phyloP scores from a whole-genome alignment of 2,329 filamentous ascomycete species.

The Diaporthe batatas region DNA sequence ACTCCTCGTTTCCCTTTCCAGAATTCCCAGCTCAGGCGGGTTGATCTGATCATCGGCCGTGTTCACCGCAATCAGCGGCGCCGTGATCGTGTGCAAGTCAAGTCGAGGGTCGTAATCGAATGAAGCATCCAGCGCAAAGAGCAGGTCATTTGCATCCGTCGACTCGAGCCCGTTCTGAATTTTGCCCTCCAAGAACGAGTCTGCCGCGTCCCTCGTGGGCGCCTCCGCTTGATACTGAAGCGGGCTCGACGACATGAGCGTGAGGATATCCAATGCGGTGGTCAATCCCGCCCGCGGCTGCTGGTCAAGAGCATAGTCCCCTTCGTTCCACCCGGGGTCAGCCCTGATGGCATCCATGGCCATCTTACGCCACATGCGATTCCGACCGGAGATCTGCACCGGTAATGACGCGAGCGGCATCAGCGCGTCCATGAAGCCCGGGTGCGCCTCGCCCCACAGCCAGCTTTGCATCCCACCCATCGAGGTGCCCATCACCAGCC shows the following conservation, averaged over 20 bases:
- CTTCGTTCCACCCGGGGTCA: constrained; percentile 44
- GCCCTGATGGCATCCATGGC: constrained; percentile 45
- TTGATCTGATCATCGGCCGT: constrained; percentile 49
- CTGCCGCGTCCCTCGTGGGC: constrained; percentile 43
- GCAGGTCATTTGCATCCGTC: constrained; percentile 45
- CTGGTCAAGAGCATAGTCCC: constrained; percentile 42
- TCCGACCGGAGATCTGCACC: constrained; percentile 45
- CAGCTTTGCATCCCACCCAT: constrained; percentile 48
- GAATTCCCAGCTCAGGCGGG: constrained; percentile 47
- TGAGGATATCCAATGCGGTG: constrained; percentile 43
- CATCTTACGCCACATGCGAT: constrained; percentile 47
- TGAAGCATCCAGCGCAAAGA: constrained; percentile 45
- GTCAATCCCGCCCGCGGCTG: constrained; percentile 43
- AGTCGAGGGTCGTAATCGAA: constrained; percentile 47
- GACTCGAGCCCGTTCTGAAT: constrained; percentile 30
- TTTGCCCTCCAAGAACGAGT: constrained; percentile 43
- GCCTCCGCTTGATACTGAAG: constrained; percentile 44
- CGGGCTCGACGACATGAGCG: constrained; percentile 45
- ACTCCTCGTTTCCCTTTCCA: constrained; percentile 40
- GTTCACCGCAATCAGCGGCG: constrained; percentile 47
- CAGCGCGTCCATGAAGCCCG: constrained; percentile 45
- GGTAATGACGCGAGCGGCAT: constrained; percentile 47
- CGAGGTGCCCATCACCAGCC: constrained; percentile 46
- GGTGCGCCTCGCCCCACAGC: constrained; percentile 44
- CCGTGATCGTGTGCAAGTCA: constrained; percentile 43